phyloP scores from a whole-genome alignment of 768 basidiomycete species.

The Leccinum disarticulatum region DNA sequence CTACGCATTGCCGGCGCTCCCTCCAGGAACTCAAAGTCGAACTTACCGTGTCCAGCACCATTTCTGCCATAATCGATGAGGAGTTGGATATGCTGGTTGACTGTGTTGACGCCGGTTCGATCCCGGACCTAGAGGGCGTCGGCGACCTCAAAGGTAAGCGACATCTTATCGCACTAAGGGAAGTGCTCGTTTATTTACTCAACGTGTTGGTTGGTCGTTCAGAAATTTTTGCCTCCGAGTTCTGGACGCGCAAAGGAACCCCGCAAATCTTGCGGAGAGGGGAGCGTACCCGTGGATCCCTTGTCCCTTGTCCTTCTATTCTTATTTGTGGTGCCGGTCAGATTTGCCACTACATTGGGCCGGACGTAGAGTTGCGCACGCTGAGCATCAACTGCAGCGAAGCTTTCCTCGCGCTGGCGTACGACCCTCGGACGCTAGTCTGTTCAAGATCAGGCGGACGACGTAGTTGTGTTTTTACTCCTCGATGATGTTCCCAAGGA shows the following conservation, averaged over 20 bases:
- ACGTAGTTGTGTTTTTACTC: constrained; percentile 23
- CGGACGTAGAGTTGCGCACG: constrained; percentile 20
- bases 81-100: constrained; percentile 21
- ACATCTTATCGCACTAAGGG: background rate
- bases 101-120: constrained; percentile 14
- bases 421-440: constrained; percentile 3
- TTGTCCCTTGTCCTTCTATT: no score
- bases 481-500: constrained; percentile 19
- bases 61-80: constrained; percentile 21
- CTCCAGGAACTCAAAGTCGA: constrained; percentile 21
- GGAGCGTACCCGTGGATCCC: no score
- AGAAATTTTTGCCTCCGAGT: constrained; percentile 16
- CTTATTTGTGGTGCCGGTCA: constrained; percentile 1
- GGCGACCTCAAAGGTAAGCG: constrained; percentile 13
- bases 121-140: constrained; percentile 17
- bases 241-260: constrained; percentile 16
- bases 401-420: constrained; percentile 22
- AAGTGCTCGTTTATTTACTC: no score
- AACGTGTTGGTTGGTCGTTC: background rate
- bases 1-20: no score
- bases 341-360: constrained; percentile 19
- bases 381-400: constrained; percentile 25
- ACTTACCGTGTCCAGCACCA: constrained; percentile 18
- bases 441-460: constrained; percentile 16
- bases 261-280: no score